phyloP scores from a whole-genome alignment of 768 basidiomycete species.

The Exidia glandulosa region DNA sequence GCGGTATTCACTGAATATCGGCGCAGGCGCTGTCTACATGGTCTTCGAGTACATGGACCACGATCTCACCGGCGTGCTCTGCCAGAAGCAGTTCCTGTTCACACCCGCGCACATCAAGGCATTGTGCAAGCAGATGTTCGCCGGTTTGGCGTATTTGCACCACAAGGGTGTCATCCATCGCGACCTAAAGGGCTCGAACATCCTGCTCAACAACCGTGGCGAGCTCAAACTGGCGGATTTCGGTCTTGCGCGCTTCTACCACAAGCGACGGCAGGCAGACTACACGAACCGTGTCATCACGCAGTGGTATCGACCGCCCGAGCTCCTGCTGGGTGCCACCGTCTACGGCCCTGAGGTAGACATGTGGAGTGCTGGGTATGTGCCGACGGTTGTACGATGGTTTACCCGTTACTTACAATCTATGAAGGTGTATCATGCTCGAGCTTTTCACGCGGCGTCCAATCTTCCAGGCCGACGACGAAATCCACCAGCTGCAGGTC shows the following conservation, averaged over 20 bases:
- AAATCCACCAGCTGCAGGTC: slow-evolving; percentile 92
- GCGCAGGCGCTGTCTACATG: slow-evolving; percentile 89
- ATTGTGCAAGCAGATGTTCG: slow-evolving; percentile 89
- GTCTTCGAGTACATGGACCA: slow-evolving; percentile 99
- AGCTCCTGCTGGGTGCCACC: slow-evolving; percentile 88
- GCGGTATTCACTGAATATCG: slow-evolving; percentile 1
- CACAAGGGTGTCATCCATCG: slow-evolving; percentile 94
- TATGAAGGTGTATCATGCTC: slow-evolving; percentile 87
- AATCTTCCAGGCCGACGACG: slow-evolving; percentile 96
- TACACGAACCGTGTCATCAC: slow-evolving; percentile 99
- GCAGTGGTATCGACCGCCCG: slow-evolving; percentile 95
- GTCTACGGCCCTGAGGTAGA: slow-evolving; percentile 96
- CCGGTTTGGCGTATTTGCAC: slow-evolving; percentile 89
- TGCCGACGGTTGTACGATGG: slow-evolving; percentile 4
- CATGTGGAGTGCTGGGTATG: slow-evolving; percentile 98
- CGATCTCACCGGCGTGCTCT: slow-evolving; percentile 88
- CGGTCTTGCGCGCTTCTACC: slow-evolving; percentile 91
- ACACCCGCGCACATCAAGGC: slow-evolving; percentile 87
- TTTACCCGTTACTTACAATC: not conserved
- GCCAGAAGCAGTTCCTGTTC: slow-evolving; percentile 82
- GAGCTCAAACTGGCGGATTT: slow-evolving; percentile 97
- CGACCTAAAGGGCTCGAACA: slow-evolving; percentile 98
- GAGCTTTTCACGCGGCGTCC: slow-evolving; percentile 94
- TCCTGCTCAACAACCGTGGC: slow-evolving; percentile 81
- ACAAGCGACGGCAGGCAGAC: slow-evolving; percentile 79